A percentile compares a stretch with the other conserved stretches of the same genome.
phyloP scores from a whole-genome alignment of 176 grass and related monocot genomes.

The Cocos nucifera region DNA sequence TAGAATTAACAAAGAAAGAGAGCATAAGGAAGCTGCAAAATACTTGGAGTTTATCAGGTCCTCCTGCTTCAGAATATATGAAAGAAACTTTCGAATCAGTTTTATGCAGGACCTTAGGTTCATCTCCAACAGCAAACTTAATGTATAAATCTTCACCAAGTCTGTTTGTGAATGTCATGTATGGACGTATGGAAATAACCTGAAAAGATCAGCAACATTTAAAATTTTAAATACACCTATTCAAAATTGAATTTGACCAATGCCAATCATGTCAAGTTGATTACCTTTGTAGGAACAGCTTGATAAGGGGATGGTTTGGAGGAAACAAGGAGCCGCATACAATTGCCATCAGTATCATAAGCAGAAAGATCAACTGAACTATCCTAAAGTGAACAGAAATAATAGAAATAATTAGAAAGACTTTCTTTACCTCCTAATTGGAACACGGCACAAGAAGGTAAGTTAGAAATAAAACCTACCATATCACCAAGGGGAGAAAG shows the following conservation, averaged over 20 bases:
- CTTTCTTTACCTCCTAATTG: too few species aligned
- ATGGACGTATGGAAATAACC: constrained; percentile 84
- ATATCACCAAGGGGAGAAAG: constrained; percentile 81
- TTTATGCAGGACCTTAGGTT: constrained; percentile 52
- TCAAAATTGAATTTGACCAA: too few species aligned
- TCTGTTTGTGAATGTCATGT: constrained; percentile 93
- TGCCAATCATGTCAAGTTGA: background rate
- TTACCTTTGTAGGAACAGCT: constrained; percentile 96
- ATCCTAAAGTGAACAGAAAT: constrained; percentile 48
- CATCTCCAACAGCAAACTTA: constrained; percentile 57
- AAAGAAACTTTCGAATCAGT: constrained; percentile 77
- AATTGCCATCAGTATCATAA: constrained; percentile 58
- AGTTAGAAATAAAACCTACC: constrained; percentile 29
- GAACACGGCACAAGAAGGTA: too few species aligned
- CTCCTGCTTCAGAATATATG: constrained; percentile 47
- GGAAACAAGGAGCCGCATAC: constrained; percentile 66
- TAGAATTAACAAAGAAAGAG: background rate
- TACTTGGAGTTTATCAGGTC: constrained; percentile 74
- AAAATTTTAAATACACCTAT: too few species aligned
- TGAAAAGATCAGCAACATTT: constrained; percentile 22
- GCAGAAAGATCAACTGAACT: constrained; percentile 75
- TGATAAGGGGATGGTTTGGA: constrained; percentile 89
- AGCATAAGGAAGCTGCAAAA: constrained; percentile 19
- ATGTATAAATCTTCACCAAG: constrained; percentile 71
- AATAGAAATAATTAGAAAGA: background rate